Evolutionary conservation across 106 monocot species (phyloP).

Genomic region (Dioscorea alata): DNA sequence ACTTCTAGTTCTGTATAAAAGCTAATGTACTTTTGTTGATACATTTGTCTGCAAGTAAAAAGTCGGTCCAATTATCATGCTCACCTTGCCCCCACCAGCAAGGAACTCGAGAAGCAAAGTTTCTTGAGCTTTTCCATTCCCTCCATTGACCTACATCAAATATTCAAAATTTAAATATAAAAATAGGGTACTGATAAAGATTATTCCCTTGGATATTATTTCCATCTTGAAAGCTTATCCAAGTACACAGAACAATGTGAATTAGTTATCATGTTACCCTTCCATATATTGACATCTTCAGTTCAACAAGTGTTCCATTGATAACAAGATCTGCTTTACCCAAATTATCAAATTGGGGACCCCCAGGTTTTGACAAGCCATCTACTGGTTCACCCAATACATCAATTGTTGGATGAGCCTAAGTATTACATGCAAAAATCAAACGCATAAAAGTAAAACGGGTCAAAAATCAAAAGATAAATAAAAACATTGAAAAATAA

Average conservation of each 20-base stretch:
- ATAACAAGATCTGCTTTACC: constrained; percentile 67
- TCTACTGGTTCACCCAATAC: constrained; percentile 49
- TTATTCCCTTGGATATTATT: too few species aligned
- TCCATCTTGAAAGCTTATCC: too few species aligned
- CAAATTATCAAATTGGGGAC: constrained; percentile 17
- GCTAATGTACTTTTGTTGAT: too few species aligned
- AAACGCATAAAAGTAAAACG: not conserved
- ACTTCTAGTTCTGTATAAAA: too few species aligned
- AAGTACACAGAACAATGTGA: too few species aligned
- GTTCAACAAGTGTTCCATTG: constrained; percentile 72
- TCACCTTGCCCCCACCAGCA: constrained; percentile 88
- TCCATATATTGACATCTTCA: constrained; percentile 81
- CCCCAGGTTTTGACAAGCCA: constrained; percentile 19
- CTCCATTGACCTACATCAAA: constrained; percentile 54
- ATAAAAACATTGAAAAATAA: constrained; percentile 2
- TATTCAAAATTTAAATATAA: not conserved
- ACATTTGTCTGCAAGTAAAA: too few species aligned
- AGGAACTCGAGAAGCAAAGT: constrained; percentile 62
- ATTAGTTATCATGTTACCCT: constrained; percentile 32
- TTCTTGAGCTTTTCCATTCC: constrained; percentile 26
- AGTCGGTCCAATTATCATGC: not conserved
- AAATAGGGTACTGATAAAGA: too few species aligned
- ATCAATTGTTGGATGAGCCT: constrained; percentile 71
- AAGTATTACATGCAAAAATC: not conserved
- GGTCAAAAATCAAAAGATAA: not conserved